phyloP scores from a whole-genome alignment of 805 yeast genomes.

The Ogataea methanolica region DNA sequence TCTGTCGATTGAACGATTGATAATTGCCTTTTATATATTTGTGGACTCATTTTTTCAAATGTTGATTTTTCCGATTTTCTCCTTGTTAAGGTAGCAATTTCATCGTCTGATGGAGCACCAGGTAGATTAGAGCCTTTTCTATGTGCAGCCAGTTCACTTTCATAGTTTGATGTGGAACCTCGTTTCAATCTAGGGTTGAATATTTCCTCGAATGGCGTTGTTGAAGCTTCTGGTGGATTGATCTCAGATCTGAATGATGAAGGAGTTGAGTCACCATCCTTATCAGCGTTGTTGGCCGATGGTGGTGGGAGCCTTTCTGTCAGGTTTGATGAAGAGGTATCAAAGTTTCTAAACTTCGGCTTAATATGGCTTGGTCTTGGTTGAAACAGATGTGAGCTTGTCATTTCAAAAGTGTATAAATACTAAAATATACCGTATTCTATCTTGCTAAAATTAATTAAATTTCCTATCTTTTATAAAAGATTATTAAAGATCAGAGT shows the following conservation, averaged over 20 bases:
- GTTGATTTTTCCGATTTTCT: conserved; percentile 17
- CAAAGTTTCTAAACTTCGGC: neutral
- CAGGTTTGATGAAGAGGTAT: neutral
- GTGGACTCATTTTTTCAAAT: conserved; percentile 21
- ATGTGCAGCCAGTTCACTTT: conserved; percentile 19
- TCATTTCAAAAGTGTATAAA: neutral
- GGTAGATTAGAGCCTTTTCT: conserved; percentile 1
- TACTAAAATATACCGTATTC: neutral
- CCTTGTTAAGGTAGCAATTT: conserved; percentile 8
- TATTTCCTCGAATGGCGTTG: conserved; percentile 10
- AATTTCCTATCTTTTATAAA: no score
- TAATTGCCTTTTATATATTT: conserved; percentile 16
- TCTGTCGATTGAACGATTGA: conserved; percentile 3
- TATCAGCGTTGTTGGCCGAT: no score
- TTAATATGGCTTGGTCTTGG: neutral
- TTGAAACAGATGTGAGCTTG: neutral
- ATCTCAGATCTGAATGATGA: conserved; percentile 6
- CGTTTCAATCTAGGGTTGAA: conserved; percentile 11
- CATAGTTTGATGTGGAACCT: conserved; percentile 17
- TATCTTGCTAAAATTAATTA: neutral
- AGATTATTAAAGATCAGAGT: no score
- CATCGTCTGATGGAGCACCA: conserved; percentile 1
- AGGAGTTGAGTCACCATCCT: conserved; percentile 3
- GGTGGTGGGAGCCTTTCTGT: neutral
- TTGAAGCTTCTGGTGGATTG: conserved; percentile 18